Base-by-base conservation (phyloP, 2,329 filamentous ascomycete genomes). In the Stenocarpella maydis region DNA sequence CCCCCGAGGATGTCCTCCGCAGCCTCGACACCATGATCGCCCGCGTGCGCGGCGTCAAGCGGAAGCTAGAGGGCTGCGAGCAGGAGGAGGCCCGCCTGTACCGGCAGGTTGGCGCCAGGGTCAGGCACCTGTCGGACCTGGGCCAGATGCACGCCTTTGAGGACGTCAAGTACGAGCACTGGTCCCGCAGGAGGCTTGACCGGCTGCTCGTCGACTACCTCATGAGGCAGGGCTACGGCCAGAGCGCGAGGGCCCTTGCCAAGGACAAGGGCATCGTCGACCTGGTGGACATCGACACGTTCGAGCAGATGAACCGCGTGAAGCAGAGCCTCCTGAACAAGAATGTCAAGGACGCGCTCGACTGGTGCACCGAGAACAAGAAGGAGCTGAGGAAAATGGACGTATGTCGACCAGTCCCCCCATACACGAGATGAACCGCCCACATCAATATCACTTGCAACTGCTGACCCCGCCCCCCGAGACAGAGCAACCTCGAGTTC, bases 341-440 rank as follows among this genome's bases (percentile, higher is more conserved):
- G 39, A 92, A 90, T 74, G 92, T 95, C 5, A 85, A 86, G 43
- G 92, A 97, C 75, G 95, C 94, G 26, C 80, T 99, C 67, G 88
- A 89, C 15, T 99, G 96, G 96, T 98, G 96, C 78, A 88, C 86
- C 19, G 95, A 98, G 76, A 97, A 98, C 80, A 96, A 97, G 80
- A 95, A 95, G 76, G 92, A 95, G 72, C 82, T 99, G 70, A 92
- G 94, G 77, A 97, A 96, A 84, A 91, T 93, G 80, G 91, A 93
- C 79, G 92, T 93, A 79, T 72, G 88, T 77, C n/a, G n/a, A n/a
- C n/a, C n/a, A n/a, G n/a, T 15, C 10, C 17, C 8, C n/a, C n/a
- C 17, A 10, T 34, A 3, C 39, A 14, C 1, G 12, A 9, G 9
- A 5, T 37, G 7, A 10, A 37, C 34, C 34, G 15, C 17, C 17